Base-by-base conservation (phyloP, 805 yeast species). In the Aciculoconidium aculeatum region DNA sequence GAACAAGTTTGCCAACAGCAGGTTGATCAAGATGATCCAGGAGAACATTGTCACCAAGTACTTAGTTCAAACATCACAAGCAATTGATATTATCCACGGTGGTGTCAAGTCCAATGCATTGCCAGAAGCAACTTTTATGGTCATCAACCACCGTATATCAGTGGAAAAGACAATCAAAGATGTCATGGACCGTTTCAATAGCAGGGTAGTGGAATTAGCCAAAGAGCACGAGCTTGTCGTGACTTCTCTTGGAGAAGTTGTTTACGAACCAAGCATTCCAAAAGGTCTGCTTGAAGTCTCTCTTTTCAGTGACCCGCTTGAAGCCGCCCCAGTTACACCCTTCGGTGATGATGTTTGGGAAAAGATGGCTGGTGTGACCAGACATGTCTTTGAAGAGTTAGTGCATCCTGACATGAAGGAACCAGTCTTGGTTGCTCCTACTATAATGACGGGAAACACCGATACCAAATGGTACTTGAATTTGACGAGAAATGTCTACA, bases 381-480 rank as follows among this genome's bases (percentile, higher is more conserved):
- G 78, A 38, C 70, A 73, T 35, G 67, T 81, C 27, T 73, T 72
- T 45, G 84, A 79, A 49, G 78, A 77, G 21, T 47, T 67, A 34
- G 62, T 63, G 4, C 59, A 61, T 39, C 47, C 58, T 4, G 50
- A 53, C 11, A 27, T 42, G 27, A 36, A 34, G 11, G 44, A 49
- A 17, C 60, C 61, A 3, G 31, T 61, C 15, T 43, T 59, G n/a
- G 41, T 52, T 15, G 52, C 77, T 0, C 78, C 81, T 11, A 60
- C 63, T 11, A 46, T 74, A 14, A 65, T 70, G 57, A 59, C 78
- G 5, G 81, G 74, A 6, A 76, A 77, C 48, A 77, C 83, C 3
- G 83, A 77, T 49, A 75, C 82, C 8, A 64, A 66, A 39, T 58
- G 69, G 40, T 77, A 77, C 49, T 73, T 79, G 77, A 51, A 61